These are phyloP conservation scores for Hibiscus syriacus DNA, from an alignment of 345 rosid genomes.

Conservation along the genomic window DNA sequence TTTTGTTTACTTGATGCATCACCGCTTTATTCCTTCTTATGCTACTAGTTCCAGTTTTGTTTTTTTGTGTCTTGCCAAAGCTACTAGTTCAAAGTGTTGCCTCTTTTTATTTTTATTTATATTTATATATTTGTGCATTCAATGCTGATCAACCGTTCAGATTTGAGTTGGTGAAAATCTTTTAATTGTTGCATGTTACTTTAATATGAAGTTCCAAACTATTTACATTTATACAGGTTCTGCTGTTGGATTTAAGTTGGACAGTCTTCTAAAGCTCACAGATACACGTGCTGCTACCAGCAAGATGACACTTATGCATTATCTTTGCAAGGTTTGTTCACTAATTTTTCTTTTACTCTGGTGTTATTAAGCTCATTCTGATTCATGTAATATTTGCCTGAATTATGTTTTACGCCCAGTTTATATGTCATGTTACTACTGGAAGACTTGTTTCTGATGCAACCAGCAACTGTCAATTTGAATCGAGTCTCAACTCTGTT, in stretches of 20 bases:
- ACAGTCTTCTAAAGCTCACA: background rate
- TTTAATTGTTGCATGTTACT: conserved; percentile 3
- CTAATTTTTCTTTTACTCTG: conserved; percentile 35
- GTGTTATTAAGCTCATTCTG: conserved; percentile 8
- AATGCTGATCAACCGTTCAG: conserved; percentile 6
- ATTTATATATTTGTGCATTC: too few relatives aligned
- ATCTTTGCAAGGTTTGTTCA: background rate
- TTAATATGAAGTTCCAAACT: conserved; percentile 9
- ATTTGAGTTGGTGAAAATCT: background rate
- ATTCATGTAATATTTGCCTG: background rate
- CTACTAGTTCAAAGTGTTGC: background rate
- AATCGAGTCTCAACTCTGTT: conserved; percentile 3
- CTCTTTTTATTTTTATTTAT: too few relatives aligned
- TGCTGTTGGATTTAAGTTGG: conserved; percentile 96
- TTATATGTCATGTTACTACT: background rate
- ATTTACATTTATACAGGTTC: conserved; percentile 55
- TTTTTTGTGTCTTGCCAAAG: background rate
- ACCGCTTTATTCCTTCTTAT: background rate
- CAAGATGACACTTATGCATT: background rate
- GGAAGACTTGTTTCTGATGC: background rate
- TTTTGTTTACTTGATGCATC: background rate
- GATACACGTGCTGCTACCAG: background rate
- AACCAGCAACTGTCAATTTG: background rate
- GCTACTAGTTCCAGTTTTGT: background rate
- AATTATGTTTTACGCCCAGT: conserved; percentile 1